Percentiles rank a stretch among this genome's conserved stretches.
phyloP scores from a whole-genome alignment of 805 yeast species.

The Yarrowia hollandica region DNA sequence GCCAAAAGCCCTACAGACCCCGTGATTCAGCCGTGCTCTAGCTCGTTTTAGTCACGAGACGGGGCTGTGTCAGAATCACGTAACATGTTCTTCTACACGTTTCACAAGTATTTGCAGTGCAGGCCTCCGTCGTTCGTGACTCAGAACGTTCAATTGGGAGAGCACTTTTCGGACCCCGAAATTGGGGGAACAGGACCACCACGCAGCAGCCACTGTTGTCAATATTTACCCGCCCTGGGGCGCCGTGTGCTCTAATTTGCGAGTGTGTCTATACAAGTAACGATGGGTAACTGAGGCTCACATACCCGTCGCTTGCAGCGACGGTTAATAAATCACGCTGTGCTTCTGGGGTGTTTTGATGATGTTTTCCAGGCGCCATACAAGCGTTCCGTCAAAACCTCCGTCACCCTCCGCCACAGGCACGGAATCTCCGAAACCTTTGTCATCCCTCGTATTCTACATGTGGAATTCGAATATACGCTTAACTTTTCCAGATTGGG shows the following conservation, averaged over 20 bases:
- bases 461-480: slow-evolving; percentile 21
- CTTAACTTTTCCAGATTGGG: slow-evolving; percentile 26
- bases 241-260: no score
- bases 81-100: background rate
- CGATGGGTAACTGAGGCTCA: no score
- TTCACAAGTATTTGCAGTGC: background rate
- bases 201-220: no score
- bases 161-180: slow-evolving; percentile 7
- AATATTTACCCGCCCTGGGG: no score
- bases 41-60: slow-evolving; percentile 14
- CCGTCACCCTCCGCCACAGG: slow-evolving; percentile 15
- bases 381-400: slow-evolving; percentile 25
- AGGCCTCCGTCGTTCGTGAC: background rate
- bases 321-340: no score
- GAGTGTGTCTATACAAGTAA: no score
- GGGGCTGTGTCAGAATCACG: background rate
- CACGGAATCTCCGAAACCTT: slow-evolving; percentile 18
- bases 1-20: background rate
- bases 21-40: slow-evolving; percentile 24
- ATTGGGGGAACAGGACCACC: no score
- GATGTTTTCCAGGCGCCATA: no score
- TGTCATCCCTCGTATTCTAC: slow-evolving; percentile 20
- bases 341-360: no score
- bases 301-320: no score
- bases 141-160: background rate